Evolutionary conservation across 352 stramenopile species (phyloP), one percentile per base, ranked within the genome.

Genomic region (Discostella stelligera): DNA sequence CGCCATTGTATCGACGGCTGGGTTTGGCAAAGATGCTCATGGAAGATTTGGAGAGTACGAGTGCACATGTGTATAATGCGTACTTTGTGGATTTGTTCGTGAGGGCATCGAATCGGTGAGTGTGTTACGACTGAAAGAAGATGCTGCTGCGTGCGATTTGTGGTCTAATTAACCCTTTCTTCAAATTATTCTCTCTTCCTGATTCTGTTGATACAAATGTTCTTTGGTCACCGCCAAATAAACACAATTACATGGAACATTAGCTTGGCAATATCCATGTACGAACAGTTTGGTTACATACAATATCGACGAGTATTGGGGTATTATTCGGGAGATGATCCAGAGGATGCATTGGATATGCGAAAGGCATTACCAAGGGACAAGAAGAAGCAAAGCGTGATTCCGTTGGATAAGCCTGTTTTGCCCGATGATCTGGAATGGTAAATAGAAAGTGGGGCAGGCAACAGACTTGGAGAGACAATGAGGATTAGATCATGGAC

Each of bases 41-140:
- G 96, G 89, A 96, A 61, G 94, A 96, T 80, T 92, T 98, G 59
- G 95, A 98, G 84, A 89, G 91, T 49, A 79, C 87, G 10, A 95
- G 91, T 39, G 80, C 92, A 37, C 59, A 94, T 37, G 85, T 90
- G 0, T 95, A 95, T 79, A 94, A 98, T 82, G 95, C 89, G 16
- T 98, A 98, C 89, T 99, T 99, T 89, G 97, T 99, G 58, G 97
- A 99, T 80, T 86, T 99, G n/a, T 99, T 98, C 79, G 97, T 99
- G 18, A 90, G 97, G 25, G 92, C 95, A 18, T 98, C 95, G 46
- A 99, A 99, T 90, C 87, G 82, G 74, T 82, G 60, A 76, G 39
- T 71, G n/a, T 53, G 4, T 53, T 53, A n/a, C n/a, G 27, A 32
- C 5, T 32, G 27, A 32, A 6, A 32, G 27, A 32, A 53, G 16